phyloP scores from a whole-genome alignment of 352 stramenopile species.

The Phytophthora ohioensis region DNA sequence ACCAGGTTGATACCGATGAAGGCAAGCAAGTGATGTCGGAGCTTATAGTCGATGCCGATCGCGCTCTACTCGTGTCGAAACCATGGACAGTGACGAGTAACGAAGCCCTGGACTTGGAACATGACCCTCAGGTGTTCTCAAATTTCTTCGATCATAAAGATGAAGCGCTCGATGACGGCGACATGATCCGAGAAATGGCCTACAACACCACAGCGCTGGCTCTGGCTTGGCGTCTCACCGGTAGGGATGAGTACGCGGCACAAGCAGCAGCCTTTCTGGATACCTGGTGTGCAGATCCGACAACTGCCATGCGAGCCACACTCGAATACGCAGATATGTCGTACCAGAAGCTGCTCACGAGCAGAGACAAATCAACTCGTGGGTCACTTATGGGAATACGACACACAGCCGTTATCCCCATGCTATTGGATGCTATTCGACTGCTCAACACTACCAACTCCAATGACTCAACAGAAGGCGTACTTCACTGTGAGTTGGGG shows the following conservation, averaged over 20 bases:
- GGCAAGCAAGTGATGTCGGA: slow-evolving; percentile 4
- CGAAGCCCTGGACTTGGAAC: slow-evolving; percentile 23
- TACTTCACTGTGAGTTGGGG: slow-evolving; percentile 5
- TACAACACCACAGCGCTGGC: slow-evolving; percentile 59
- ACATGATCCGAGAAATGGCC: slow-evolving; percentile 52
- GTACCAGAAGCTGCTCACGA: slow-evolving; percentile 38
- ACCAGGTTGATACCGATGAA: background rate
- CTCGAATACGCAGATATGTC: slow-evolving; percentile 51
- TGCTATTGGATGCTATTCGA: slow-evolving; percentile 50
- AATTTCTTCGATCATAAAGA: slow-evolving; percentile 44
- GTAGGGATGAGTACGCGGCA: slow-evolving; percentile 42
- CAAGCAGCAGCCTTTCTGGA: slow-evolving; percentile 43
- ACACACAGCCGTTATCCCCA: slow-evolving; percentile 41
- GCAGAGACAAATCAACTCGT: slow-evolving; percentile 13
- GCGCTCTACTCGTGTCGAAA: slow-evolving; percentile 28
- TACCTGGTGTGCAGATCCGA: slow-evolving; percentile 45
- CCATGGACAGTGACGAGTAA: slow-evolving; percentile 43
- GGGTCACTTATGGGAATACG: slow-evolving; percentile 39
- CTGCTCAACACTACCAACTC: slow-evolving; percentile 38
- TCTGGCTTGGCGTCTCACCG: slow-evolving; percentile 46
- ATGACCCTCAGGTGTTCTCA: slow-evolving; percentile 36
- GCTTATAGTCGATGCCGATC: slow-evolving; percentile 44
- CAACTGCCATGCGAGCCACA: slow-evolving; percentile 37
- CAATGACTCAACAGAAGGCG: slow-evolving; percentile 1
- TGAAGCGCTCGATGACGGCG: slow-evolving; percentile 22